Evolutionary conservation across 2,329 filamentous ascomycete species (phyloP).

Genomic region (Myotisia sp.): DNA sequence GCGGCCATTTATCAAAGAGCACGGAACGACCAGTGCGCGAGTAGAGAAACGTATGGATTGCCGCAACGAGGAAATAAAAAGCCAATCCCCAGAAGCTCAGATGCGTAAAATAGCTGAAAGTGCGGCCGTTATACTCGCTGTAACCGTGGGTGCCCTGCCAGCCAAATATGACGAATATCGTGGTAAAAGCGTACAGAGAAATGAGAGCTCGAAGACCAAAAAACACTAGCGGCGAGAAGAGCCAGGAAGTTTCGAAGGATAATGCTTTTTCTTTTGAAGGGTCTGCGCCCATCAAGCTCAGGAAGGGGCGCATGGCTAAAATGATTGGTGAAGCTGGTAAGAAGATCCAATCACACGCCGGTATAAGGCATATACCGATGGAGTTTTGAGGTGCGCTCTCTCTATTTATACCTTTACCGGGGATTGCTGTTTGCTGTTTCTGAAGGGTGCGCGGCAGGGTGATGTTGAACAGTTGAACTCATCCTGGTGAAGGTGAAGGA

Average conservation of each 20-base stretch:
- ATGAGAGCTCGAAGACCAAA: constrained; percentile 33
- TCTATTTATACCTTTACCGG: too few relatives aligned
- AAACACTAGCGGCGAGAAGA: constrained; percentile 44
- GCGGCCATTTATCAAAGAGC: constrained; percentile 46
- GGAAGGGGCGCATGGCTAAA: constrained; percentile 12
- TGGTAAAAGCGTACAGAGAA: constrained; percentile 53
- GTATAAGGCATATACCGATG: too few relatives aligned
- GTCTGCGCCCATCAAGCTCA: constrained; percentile 23
- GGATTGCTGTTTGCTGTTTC: too few relatives aligned
- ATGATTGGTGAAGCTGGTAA: too few relatives aligned
- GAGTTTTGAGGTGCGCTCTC: too few relatives aligned
- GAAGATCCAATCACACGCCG: too few relatives aligned
- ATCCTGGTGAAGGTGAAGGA: too few relatives aligned
- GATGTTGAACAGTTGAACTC: too few relatives aligned
- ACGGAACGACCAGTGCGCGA: constrained; percentile 37
- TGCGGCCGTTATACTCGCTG: constrained; percentile 35
- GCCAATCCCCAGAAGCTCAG: constrained; percentile 70
- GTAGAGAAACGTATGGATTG: constrained; percentile 57
- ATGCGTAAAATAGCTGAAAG: constrained; percentile 72
- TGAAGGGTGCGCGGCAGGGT: too few relatives aligned
- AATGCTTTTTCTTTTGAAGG: constrained; percentile 36
- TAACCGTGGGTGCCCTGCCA: constrained; percentile 45
- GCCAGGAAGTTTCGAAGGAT: constrained; percentile 68
- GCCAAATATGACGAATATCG: constrained; percentile 54
- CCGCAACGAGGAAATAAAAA: constrained; percentile 60